These are phyloP conservation scores for Paraphoma chrysanthemicola DNA, from an alignment of 2,329 filamentous ascomycete genomes.

Conservation along the genomic window DNA sequence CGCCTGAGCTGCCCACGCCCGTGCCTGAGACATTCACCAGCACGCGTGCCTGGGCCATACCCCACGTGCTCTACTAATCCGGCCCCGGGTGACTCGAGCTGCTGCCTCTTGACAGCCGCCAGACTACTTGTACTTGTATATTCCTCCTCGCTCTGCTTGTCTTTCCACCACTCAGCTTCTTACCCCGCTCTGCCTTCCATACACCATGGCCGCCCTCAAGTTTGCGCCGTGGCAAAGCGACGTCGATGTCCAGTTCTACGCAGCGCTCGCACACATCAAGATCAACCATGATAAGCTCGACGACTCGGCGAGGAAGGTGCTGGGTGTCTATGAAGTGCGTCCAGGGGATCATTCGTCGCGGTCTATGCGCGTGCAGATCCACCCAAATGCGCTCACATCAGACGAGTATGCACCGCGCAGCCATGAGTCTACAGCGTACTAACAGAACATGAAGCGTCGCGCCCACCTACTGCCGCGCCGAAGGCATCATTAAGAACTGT, in stretches of 20 bases:
- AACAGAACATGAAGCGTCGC: slow-evolving; percentile 31
- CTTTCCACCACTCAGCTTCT: not conserved
- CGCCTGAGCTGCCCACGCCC: not conserved
- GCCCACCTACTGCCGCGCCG: slow-evolving; percentile 72
- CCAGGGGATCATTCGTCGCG: slow-evolving; percentile 72
- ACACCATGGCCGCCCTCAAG: slow-evolving; percentile 60
- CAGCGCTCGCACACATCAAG: slow-evolving; percentile 88
- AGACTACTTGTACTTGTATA: not conserved
- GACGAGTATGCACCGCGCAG: slow-evolving; percentile 69
- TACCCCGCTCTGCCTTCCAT: not conserved
- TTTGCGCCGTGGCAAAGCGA: slow-evolving; percentile 93
- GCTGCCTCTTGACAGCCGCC: slow-evolving; percentile 8
- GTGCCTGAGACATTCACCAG: slow-evolving; percentile 27
- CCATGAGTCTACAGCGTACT: slow-evolving; percentile 5
- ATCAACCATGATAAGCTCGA: slow-evolving; percentile 97
- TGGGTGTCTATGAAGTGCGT: slow-evolving; percentile 89
- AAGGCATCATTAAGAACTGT: slow-evolving; percentile 93
- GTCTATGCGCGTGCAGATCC: slow-evolving; percentile 88
- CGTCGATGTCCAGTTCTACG: slow-evolving; percentile 95
- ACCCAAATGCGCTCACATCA: slow-evolving; percentile 83
- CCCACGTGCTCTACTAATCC: slow-evolving; percentile 25
- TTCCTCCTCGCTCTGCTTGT: not conserved
- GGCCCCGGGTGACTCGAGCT: slow-evolving; percentile 28
- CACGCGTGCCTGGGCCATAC: slow-evolving; percentile 26
- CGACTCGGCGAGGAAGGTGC: slow-evolving; percentile 84